Evolutionary conservation across 176 grass and related monocot species (phyloP).

Genomic region (Carex myosuroides): DNA sequence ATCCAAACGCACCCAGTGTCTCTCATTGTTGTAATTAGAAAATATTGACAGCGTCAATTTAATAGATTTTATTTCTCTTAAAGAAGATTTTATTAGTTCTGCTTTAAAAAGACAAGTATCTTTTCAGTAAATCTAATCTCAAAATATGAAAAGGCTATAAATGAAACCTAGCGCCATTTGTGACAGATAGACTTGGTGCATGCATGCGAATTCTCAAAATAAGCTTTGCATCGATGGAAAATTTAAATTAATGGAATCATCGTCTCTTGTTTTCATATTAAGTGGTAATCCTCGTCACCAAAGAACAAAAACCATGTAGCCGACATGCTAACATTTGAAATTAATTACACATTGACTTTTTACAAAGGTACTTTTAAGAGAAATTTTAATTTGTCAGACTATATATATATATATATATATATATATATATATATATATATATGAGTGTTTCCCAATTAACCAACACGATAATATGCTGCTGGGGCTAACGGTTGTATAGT

Average conservation of each 20-base stretch:
- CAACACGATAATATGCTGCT: background rate
- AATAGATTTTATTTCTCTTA: too few species aligned
- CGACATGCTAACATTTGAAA: background rate
- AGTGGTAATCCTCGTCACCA: background rate
- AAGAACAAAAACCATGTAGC: background rate
- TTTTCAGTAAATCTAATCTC: background rate
- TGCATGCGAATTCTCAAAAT: background rate
- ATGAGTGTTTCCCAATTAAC: background rate
- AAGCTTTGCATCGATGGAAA: background rate
- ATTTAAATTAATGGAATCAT: background rate
- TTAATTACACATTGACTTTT: background rate
- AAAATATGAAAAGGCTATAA: background rate
- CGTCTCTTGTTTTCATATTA: background rate
- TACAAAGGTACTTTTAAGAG: background rate
- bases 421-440: too few species aligned
- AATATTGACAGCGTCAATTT: background rate
- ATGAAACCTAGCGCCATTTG: background rate
- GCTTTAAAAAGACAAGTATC: constrained; percentile 6
- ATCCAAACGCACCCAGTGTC: too few species aligned
- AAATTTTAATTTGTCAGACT: background rate
- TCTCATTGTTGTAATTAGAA: background rate
- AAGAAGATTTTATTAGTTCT: background rate
- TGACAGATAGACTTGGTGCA: background rate
- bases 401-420: too few species aligned
- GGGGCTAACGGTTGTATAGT: background rate